Base-by-base conservation (phyloP, 2,329 filamentous ascomycete genomes). In the Diplodia mutila region DNA sequence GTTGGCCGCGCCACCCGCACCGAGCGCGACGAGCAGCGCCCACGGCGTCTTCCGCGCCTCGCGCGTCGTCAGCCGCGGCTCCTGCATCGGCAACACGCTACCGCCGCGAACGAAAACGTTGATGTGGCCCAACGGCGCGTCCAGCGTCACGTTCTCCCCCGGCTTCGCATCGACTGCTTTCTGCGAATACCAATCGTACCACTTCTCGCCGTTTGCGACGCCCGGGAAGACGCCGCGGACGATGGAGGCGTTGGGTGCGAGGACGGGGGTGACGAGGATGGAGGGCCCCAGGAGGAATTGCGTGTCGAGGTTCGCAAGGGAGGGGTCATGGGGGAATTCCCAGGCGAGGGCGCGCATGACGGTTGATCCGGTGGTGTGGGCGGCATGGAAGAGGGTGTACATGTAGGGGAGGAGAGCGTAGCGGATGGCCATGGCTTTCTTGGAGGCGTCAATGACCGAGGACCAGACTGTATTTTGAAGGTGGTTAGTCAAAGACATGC, bases 161-260 rank as follows among this genome's bases (percentile, higher is more conserved):
- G 85, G 78, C 29, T 80, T 69, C 0, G 82, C 85, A 18, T 80
- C 73, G 3, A 92, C 81, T 0, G 82, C 82, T 0, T 82, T 83
- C 61, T 88, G 86, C n/a, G 85, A 90, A 77, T 93, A 93, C 90
- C 90, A 94, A 75, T 94, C 91, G 73, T 93, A 94, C 89, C 90
- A 94, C 2, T 87, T 76, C 49, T 87, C 85, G 27, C 82, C 88
- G 0, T 84, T 77, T 1, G 83, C 83, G 1, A 88, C 77, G 7
- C 90, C 90, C 0, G 91, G 91, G 76, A 93, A 93, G 3, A 92
- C 85, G 32, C 88, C 90, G 29, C 86, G 80, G 8, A 92, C 90
- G 1, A 83, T 85, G 0, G 80, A 85, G 21, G 86, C 85, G 8
- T 86, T 88, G 70, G 88, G 87, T 3, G 83, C 85, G 1, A 93